Evolutionary conservation across 768 basidiomycete species (phyloP), one percentile per base, ranked within the genome.

Genomic region (Auriscalpium vulgare): DNA sequence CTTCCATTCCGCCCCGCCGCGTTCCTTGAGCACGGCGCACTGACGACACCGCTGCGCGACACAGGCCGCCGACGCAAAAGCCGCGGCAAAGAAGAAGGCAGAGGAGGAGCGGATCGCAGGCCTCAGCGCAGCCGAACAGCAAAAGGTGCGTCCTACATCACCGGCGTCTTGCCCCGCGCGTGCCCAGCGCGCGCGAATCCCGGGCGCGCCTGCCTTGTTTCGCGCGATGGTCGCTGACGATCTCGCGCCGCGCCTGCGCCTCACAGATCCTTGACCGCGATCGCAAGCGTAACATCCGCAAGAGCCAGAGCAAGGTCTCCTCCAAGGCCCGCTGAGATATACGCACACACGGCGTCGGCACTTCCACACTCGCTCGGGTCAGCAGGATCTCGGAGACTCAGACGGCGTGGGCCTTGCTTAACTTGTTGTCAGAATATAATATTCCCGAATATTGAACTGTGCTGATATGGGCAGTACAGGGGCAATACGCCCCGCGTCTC

Each of bases 91-190:
- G 70, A 81, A 81, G 59, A 82, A 77, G 67, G 82, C 80, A 2
- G 87, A 89, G 67, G 79, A 91, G 60, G 91, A 89, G 57, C 77
- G 81, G 60, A 68, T 91, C 44, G 74, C 86, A 37, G 84, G 81
- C 65, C 78, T 93, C 54, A 87, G 85, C 63, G 77, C 89, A 35
- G 78, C 83, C 17, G 89, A 92, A 62, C 91, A 92, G 74, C 83
- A 85, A 75, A 93, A 92, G 82, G 88, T 84, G 51, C 29, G 29
- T 29, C 49, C 50, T 47, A 40, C 29, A 29, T 29, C 29, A 29
- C 29, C 29, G 29, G 29, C 29, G 29, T 29, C 29, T 29, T 29
- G 29, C 29, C 29, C 29, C 29, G 29, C 37, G 43, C n/a, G 49
- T 47, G 10, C 54, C 63, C 47, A 62, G 43, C 37, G 49, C 13